These are phyloP conservation scores for Triticum timopheevii DNA, from an alignment of 176 grass and related monocot species.

Conservation along the genomic window DNA sequence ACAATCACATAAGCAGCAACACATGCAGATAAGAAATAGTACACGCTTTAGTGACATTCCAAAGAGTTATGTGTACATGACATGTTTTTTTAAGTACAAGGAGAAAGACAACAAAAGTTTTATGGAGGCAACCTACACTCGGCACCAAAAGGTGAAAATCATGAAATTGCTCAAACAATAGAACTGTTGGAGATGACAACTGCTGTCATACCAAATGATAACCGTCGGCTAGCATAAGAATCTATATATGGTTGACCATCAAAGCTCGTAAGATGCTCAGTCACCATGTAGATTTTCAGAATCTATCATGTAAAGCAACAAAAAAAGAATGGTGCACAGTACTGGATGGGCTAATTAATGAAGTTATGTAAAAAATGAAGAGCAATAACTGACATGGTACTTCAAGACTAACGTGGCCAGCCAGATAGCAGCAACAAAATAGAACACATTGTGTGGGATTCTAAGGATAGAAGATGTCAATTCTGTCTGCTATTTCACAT, in stretches of 20 bases:
- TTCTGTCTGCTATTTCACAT: too few relatives aligned
- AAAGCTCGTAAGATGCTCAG: not conserved
- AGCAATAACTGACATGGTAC: not conserved
- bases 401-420: not conserved
- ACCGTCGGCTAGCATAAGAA: not conserved
- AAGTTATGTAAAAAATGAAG: not conserved
- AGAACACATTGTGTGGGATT: not conserved
- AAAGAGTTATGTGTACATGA: not conserved
- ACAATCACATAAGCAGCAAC: not conserved
- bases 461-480: too few relatives aligned
- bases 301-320: not conserved
- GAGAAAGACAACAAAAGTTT: not conserved
- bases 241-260: not conserved
- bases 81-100: constrained; percentile 1
- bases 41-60: too few relatives aligned
- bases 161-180: not conserved
- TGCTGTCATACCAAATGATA: not conserved
- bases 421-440: not conserved
- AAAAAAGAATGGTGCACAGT: not conserved
- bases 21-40: constrained; percentile 12
- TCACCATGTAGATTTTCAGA: not conserved
- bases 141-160: not conserved
- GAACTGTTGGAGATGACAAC: not conserved
- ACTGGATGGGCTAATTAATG: not conserved
- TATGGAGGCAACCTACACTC: not conserved